Percentiles rank a stretch among this genome's conserved stretches.
Evolutionary conservation across 116 monocot genomes (phyloP).

Genomic region (Posidonia oceanica): DNA sequence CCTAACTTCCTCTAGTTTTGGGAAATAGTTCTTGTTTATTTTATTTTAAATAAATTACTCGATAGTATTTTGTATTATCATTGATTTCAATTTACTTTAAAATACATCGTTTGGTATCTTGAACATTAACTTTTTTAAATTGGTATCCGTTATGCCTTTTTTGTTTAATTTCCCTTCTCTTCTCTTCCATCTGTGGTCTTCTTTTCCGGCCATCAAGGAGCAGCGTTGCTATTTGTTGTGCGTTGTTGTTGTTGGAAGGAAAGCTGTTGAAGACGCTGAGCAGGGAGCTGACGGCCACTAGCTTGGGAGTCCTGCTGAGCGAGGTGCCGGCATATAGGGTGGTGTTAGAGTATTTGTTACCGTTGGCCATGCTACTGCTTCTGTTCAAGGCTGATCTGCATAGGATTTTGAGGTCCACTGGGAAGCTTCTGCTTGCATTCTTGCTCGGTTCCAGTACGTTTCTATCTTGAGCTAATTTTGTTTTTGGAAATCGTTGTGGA

Average conservation of each 20-base stretch:
- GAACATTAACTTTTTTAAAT: no score
- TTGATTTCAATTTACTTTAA: no score
- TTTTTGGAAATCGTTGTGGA: not conserved
- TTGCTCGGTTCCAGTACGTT: conserved; percentile 41
- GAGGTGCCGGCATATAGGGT: conserved; percentile 41
- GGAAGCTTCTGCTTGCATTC: conserved; percentile 44
- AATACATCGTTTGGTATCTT: no score
- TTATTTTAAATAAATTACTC: no score
- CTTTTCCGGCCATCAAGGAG: no score
- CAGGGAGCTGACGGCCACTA: conserved; percentile 51
- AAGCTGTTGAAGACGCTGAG: conserved; percentile 35
- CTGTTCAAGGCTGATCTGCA: conserved; percentile 53
- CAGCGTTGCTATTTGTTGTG: no score
- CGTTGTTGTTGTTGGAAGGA: conserved; percentile 10
- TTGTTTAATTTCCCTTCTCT: no score
- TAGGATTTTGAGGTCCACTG: conserved; percentile 38
- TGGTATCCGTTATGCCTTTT: no score
- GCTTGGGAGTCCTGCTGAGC: conserved; percentile 31
- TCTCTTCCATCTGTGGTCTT: no score
- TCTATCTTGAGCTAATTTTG: not conserved
- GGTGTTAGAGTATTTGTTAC: conserved; percentile 51
- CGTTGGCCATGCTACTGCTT: conserved; percentile 45
- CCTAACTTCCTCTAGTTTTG: no score
- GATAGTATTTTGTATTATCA: no score
- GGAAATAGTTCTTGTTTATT: no score